phyloP scores from a whole-genome alignment of 208 protist genomes.

The Leishmania braziliensis region DNA sequence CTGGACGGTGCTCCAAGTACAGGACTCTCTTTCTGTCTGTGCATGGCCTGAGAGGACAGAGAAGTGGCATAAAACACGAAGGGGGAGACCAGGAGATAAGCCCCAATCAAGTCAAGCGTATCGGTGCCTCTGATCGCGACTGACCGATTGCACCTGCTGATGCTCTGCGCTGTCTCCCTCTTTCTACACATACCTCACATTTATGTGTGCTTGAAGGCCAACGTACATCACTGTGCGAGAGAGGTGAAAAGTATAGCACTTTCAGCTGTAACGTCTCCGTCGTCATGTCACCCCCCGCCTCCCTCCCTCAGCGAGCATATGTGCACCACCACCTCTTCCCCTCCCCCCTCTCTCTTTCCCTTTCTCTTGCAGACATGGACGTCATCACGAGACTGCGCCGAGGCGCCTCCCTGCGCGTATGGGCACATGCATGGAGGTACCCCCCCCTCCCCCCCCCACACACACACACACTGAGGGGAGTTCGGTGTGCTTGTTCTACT shows the following conservation, averaged over 20 bases:
- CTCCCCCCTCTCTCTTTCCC: neutral
- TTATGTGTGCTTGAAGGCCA: neutral
- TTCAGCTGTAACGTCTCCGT: neutral
- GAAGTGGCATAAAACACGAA: neutral
- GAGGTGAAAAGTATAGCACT: neutral
- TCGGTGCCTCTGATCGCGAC: neutral
- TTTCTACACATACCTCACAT: too few relatives aligned
- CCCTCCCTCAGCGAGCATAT: neutral
- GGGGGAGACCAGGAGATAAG: neutral
- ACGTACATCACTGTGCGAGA: neutral
- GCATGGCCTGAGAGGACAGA: neutral
- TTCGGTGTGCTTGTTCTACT: neutral
- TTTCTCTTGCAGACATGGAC: neutral
- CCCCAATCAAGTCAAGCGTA: neutral
- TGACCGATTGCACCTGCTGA: neutral
- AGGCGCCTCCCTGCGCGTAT: neutral
- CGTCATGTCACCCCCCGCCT: neutral
- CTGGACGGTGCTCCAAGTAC: too few relatives aligned
- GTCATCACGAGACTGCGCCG: neutral
- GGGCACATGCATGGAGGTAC: neutral
- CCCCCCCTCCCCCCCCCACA: too few relatives aligned
- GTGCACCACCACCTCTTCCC: neutral
- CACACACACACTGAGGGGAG: neutral
- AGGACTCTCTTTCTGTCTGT: too few relatives aligned
- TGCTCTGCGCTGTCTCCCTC: neutral